A percentile compares a stretch with the other conserved stretches of the same genome.
Evolutionary conservation across 352 stramenopile species (phyloP).

Genomic region (Phytophthora boehmeriae): DNA sequence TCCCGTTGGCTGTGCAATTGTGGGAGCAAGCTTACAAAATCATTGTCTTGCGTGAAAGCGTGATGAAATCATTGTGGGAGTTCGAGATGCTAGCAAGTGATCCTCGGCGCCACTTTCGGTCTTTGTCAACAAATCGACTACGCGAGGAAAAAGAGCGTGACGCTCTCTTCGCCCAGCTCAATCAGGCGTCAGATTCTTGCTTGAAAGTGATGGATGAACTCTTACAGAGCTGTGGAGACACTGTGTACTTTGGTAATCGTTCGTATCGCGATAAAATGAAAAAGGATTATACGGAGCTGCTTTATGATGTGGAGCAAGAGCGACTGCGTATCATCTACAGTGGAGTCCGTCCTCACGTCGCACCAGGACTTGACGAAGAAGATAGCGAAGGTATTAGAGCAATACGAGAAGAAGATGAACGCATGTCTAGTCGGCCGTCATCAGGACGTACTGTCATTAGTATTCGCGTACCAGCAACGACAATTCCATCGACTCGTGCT

Average conservation of each 20-base stretch:
- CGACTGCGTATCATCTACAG: slow-evolving; percentile 66
- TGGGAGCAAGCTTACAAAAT: slow-evolving; percentile 60
- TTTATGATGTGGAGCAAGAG: slow-evolving; percentile 78
- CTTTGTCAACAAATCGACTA: slow-evolving; percentile 66
- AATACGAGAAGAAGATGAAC: slow-evolving; percentile 11
- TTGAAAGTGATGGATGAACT: slow-evolving; percentile 56
- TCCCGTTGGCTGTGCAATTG: slow-evolving; percentile 60
- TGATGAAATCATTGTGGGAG: slow-evolving; percentile 44
- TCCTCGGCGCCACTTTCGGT: slow-evolving; percentile 69
- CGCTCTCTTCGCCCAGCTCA: slow-evolving; percentile 58
- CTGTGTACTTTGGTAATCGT: slow-evolving; percentile 44
- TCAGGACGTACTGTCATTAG: slow-evolving; percentile 24
- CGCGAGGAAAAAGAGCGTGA: slow-evolving; percentile 74
- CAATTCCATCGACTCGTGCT: slow-evolving; percentile 3
- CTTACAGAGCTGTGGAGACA: slow-evolving; percentile 46
- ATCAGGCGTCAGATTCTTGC: slow-evolving; percentile 52
- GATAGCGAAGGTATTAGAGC: background rate
- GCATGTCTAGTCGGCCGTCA: background rate
- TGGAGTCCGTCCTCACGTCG: slow-evolving; percentile 24
- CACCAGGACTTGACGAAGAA: slow-evolving; percentile 17
- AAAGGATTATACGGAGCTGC: slow-evolving; percentile 76
- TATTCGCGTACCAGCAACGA: slow-evolving; percentile 14
- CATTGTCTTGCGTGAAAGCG: slow-evolving; percentile 48
- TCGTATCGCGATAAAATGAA: slow-evolving; percentile 74
- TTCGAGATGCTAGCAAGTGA: slow-evolving; percentile 74